phyloP scores from a whole-genome alignment of 2,329 filamentous ascomycete species.

The Aspergillus sclerotialis region DNA sequence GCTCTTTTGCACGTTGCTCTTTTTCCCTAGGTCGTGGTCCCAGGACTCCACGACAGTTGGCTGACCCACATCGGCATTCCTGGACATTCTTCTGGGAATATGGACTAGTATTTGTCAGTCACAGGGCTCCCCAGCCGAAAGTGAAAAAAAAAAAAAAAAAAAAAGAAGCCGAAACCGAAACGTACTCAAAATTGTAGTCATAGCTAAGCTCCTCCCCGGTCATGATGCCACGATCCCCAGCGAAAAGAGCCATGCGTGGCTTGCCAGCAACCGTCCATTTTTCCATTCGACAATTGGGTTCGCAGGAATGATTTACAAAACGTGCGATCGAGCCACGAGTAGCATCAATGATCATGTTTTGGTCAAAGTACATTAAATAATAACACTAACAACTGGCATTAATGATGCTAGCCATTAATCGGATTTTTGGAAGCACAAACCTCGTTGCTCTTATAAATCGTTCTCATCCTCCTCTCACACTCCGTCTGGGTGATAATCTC shows the following conservation, averaged over 20 bases:
- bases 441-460: conserved; percentile 88
- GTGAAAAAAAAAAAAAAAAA: background rate
- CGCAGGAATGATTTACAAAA: conserved; percentile 97
- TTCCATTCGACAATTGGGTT: conserved; percentile 94
- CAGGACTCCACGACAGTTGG: conserved; percentile 55
- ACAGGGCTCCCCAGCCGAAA: background rate
- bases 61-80: conserved; percentile 55
- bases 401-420: conserved; percentile 3
- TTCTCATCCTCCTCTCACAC: conserved; percentile 87
- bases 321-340: conserved; percentile 92
- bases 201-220: conserved; percentile 96
- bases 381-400: conserved; percentile 60
- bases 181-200: conserved; percentile 70
- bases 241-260: conserved; percentile 93
- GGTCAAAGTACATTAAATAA: conserved; percentile 97
- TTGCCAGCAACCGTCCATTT: conserved; percentile 95
- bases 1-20: conserved; percentile 25
- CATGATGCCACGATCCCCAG: conserved; percentile 80
- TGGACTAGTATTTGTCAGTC: conserved; percentile 28
- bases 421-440: conserved; percentile 43
- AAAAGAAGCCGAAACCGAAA: conserved; percentile 5
- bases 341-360: conserved; percentile 97
- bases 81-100: conserved; percentile 58
- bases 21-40: conserved; percentile 50
- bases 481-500: conserved; percentile 96